Evolutionary conservation across 2,329 filamentous ascomycete genomes (phyloP), one percentile per base, ranked within the genome.

Genomic region (Zymoseptoria passerinii): DNA sequence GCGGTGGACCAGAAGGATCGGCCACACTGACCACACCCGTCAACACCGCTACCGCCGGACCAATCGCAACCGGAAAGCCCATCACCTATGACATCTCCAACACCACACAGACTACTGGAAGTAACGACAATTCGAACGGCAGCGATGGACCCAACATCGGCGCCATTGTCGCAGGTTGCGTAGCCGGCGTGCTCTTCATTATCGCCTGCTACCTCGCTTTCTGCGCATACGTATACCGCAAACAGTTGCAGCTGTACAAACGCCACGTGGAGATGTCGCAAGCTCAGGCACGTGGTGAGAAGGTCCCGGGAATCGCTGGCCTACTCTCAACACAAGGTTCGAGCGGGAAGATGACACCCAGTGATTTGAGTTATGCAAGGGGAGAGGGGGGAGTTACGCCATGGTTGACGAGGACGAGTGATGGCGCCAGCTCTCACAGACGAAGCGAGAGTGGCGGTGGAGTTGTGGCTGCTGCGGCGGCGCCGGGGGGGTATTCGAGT

Each of bases 211-310:
- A 89, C 70, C 79, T 89, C 10, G 85, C 83, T 51, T 89, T 87
- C 76, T 88, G 85, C 72, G 80, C 82, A 18, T 90, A 85, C 82
- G 75, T 91, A 7, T 90, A 90, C 76, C 80, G 86, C 28, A 84
- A 85, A 53, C 87, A 88, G 70, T 80, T 90, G 16, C 73, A 76
- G 28, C 81, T 88, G 8, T 91, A 90, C 77, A 85, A 86, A 72
- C 77, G 81, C 35, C 87, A 90, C 68, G 81, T 88, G 29, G 83
- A 84, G 1, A 81, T 86, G 66, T 77, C 81, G 1, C 86, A 89
- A 53, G 60, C 60, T 1, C 18, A 64, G 55, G 58, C 62, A 1
- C 77, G 75, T 50, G 74, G 70, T 48, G 73, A 75, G 51, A 73
- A 73, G 52, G 61, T 66, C 2, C 61, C 68, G 6, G 62, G 64